Conservation (phyloP, 345 rosid genomes). For the Leavenworthia alabamica region DNA sequence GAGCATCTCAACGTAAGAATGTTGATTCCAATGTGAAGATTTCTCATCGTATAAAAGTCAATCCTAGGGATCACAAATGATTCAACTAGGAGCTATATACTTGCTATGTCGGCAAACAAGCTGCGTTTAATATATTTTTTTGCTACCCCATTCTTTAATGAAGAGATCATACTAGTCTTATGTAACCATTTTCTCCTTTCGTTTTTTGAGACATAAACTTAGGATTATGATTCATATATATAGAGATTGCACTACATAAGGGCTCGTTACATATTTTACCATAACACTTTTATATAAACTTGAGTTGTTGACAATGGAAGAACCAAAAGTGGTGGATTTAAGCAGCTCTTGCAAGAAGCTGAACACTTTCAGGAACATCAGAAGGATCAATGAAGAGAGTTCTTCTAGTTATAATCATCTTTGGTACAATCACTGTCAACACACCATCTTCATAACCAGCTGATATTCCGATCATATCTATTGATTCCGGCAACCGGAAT, state of each 20-base stretch:
- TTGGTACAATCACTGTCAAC: conserved; percentile 58
- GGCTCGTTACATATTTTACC: background rate
- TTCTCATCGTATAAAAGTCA: background rate
- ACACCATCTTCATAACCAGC: conserved; percentile 69
- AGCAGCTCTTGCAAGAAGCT: conserved; percentile 80
- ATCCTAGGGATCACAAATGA: conserved; percentile 3
- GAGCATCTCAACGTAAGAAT: conserved; percentile 14
- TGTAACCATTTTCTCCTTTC: background rate
- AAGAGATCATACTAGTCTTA: background rate
- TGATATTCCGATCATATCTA: conserved; percentile 49
- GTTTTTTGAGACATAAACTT: background rate
- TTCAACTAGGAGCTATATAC: background rate
- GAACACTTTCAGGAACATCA: conserved; percentile 42
- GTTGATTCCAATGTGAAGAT: conserved; percentile 3
- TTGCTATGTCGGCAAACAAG: too few species aligned
- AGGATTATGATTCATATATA: background rate
- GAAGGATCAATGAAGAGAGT: conserved; percentile 40
- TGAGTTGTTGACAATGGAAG: background rate
- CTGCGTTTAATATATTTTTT: too few species aligned
- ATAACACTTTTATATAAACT: background rate
- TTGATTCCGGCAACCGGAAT: conserved; percentile 55
- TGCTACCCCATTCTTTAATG: too few species aligned
- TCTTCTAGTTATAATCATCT: conserved; percentile 37
- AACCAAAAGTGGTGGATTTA: conserved; percentile 4
- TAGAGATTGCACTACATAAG: background rate